Percentiles rank a stretch among this genome's conserved stretches.
phyloP scores from a whole-genome alignment of 2,329 filamentous ascomycete species.

The Aureobasidium musti region DNA sequence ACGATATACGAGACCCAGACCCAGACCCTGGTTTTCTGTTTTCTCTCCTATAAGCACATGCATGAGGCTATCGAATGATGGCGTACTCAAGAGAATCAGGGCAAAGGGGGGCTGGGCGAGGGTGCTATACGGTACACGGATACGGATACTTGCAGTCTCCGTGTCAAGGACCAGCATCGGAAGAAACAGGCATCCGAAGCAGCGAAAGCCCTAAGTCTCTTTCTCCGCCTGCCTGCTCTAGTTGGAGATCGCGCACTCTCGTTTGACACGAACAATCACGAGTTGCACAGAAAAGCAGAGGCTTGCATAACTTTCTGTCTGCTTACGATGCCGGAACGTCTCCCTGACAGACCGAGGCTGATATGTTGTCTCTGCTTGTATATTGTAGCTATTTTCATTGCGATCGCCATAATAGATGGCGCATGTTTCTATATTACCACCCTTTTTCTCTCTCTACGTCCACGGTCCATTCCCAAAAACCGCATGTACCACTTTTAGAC shows the following conservation, averaged over 20 bases:
- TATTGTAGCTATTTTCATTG: not conserved
- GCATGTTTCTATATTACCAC: not conserved
- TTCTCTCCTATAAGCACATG: not conserved
- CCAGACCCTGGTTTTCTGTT: not conserved
- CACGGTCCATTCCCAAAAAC: not conserved
- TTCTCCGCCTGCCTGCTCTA: not conserved
- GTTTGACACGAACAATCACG: not conserved
- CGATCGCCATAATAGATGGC: not conserved
- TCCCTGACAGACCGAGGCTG: not conserved
- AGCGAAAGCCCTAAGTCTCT: not conserved
- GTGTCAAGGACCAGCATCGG: not conserved
- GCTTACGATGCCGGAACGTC: not conserved
- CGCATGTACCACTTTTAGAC: not conserved
- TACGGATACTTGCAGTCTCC: conserved; percentile 6
- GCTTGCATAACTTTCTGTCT: not conserved
- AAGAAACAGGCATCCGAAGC: not conserved
- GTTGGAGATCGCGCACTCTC: no score
- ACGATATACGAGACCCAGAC: not conserved
- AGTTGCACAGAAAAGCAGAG: not conserved
- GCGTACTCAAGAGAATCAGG: not conserved
- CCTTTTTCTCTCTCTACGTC: not conserved
- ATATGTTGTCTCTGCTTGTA: not conserved
- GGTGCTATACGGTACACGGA: conserved; percentile 1
- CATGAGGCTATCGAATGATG: conserved; percentile 7
- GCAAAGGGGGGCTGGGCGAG: no score